Percentiles rank a stretch among this genome's conserved stretches.
Evolutionary conservation across 768 basidiomycete genomes (phyloP).

Genomic region (Hygrocybe coccinea): DNA sequence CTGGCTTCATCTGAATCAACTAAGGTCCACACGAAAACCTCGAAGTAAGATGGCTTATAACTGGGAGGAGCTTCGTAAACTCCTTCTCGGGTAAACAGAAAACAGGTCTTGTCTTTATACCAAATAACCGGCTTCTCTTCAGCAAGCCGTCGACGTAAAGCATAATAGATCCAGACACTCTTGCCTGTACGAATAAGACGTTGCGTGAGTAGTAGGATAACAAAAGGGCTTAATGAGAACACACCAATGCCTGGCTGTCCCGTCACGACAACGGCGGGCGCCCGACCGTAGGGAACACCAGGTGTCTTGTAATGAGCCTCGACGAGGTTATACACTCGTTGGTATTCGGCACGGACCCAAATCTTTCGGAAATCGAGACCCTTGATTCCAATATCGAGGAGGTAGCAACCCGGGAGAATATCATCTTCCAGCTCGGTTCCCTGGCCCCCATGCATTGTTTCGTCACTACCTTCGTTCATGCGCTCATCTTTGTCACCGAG

Average conservation of each 20-base stretch:
- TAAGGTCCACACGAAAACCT: conserved; percentile 7
- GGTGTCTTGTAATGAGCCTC: conserved; percentile 1
- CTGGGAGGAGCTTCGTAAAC: conserved; percentile 13
- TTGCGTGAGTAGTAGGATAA: neutral
- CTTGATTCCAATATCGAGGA: conserved; percentile 7
- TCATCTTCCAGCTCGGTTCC: conserved; percentile 5
- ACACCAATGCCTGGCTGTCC: conserved; percentile 14
- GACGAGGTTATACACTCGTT: conserved; percentile 6
- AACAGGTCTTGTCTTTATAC: conserved; percentile 7
- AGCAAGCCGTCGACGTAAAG: conserved; percentile 15
- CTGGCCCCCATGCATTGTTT: neutral
- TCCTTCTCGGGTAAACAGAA: conserved; percentile 17
- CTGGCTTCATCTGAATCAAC: conserved; percentile 6
- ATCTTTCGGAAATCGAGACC: conserved; percentile 2
- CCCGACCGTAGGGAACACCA: neutral
- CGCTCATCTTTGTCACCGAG: conserved; percentile 4
- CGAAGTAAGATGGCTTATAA: conserved; percentile 5
- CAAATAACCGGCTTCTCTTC: conserved; percentile 21
- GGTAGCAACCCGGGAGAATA: conserved; percentile 12
- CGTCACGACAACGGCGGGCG: conserved; percentile 10
- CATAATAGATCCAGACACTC: conserved; percentile 14
- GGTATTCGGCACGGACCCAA: conserved; percentile 13
- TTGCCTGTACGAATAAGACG: conserved; percentile 12
- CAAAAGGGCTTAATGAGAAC: neutral
- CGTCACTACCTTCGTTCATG: neutral